Evolutionary conservation across 1,139 yeast genomes (phyloP), one percentile per base, ranked within the genome.

Genomic region (Taphrina pruni): DNA sequence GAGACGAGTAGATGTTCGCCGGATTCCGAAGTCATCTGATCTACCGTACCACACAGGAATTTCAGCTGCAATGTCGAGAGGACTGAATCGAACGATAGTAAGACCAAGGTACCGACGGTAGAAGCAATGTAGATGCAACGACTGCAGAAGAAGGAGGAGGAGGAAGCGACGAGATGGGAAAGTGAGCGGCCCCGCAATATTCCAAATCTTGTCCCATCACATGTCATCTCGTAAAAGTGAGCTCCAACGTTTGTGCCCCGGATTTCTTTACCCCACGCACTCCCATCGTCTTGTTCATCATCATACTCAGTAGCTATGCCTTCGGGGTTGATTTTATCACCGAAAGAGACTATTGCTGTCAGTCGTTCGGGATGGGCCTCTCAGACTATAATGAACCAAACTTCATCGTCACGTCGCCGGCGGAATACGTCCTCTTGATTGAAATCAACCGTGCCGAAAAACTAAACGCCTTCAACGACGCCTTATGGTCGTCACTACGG

Each of bases 361-460:
- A 6, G 14, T 11, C 11, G 14, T 17, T 14, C 21, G 8, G 36
- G 9, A 50, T 50, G 54, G 14, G 36, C 21, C 32, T 26, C 54
- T 56, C 61, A 6, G 56, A 41, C 7, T 65, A 65, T 43, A 12
- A 46, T 6, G 46, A 65, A 46, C 62, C 54, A 36, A 48, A 55
- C 56, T 56, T 62, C 45, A 58, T 60, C 26, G 70, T 70, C 38
- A 32, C 70, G n/a, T 79, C 80, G 65, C 77, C 82, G 41, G 81
- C 80, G 52, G 80, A 81, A 6, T 87, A 85, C 1, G 84, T 88
- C 38, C 81, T 83, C 46, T 88, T 87, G 71, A 83, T 89, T 46
- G 84, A 86, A 75, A 80, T 87, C 77, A 86, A 88, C 78, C 86
- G 90, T 69, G 89, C 92, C 9, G 43, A 36, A 39, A 38, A 54